Percentiles rank a stretch among this genome's conserved stretches.
These are phyloP conservation scores for Trichomonascus vanleenenianus DNA, from an alignment of 805 yeast species.

Conservation along the genomic window DNA sequence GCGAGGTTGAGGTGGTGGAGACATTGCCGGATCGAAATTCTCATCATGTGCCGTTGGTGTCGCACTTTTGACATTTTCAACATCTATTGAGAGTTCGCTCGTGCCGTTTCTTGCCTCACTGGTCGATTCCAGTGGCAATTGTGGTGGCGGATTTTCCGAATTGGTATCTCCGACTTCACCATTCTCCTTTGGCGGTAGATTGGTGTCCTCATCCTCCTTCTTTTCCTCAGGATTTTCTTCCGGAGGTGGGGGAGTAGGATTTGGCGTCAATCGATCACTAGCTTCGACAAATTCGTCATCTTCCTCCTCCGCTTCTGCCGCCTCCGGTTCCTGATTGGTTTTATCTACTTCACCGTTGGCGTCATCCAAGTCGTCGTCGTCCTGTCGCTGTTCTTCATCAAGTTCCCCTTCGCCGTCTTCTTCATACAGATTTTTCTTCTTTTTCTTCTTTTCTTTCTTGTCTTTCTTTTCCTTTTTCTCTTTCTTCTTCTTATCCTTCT, in stretches of 20 bases:
- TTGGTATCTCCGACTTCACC: too few relatives aligned
- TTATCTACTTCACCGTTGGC: background rate
- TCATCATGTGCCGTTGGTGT: too few relatives aligned
- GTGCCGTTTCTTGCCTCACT: too few relatives aligned
- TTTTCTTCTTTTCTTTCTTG: constrained; percentile 5
- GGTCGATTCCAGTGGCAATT: too few relatives aligned
- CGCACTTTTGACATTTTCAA: too few relatives aligned
- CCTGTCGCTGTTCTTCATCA: background rate
- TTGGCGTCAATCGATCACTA: too few relatives aligned
- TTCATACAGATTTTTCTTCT: constrained; percentile 2
- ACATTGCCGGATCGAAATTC: too few relatives aligned
- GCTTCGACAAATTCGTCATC: background rate
- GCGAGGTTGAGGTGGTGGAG: background rate
- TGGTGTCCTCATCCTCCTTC: constrained; percentile 17
- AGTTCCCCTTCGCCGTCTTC: background rate
- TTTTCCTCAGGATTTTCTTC: too few relatives aligned
- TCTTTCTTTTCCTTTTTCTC: constrained; percentile 2
- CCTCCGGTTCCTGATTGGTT: constrained; percentile 2
- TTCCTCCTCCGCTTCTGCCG: constrained; percentile 6
- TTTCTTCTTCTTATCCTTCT: constrained; percentile 12
- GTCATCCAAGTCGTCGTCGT: background rate
- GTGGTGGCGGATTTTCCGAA: too few relatives aligned
- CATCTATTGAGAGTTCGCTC: too few relatives aligned
- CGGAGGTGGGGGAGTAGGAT: too few relatives aligned
- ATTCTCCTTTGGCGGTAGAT: background rate